A percentile compares a stretch with the other conserved stretches of the same genome.
These are phyloP conservation scores for Candida tammaniensis DNA, from an alignment of 805 yeast species.

Conservation along the genomic window DNA sequence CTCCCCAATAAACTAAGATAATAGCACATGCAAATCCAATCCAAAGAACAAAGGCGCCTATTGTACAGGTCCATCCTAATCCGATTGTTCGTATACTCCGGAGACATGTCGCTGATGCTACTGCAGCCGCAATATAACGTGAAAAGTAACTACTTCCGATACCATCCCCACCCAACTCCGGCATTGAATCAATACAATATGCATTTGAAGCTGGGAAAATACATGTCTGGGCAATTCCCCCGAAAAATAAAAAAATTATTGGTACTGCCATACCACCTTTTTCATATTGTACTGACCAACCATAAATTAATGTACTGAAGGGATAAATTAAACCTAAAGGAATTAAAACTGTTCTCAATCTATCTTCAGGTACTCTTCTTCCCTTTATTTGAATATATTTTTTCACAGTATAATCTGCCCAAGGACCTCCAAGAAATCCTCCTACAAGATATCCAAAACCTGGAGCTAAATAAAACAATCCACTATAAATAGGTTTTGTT, in stretches of 20 bases:
- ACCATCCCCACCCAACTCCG: constrained; percentile 53
- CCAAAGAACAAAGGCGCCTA: constrained; percentile 43
- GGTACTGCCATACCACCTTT: constrained; percentile 58
- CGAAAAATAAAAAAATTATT: constrained; percentile 44
- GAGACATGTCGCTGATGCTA: constrained; percentile 50
- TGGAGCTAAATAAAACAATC: constrained; percentile 55
- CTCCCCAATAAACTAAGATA: constrained; percentile 39
- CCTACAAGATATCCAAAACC: constrained; percentile 54
- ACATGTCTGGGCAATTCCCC: constrained; percentile 51
- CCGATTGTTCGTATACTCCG: constrained; percentile 48
- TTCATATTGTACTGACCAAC: constrained; percentile 49
- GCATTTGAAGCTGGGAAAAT: constrained; percentile 53
- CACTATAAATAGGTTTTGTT: constrained; percentile 46
- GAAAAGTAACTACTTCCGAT: constrained; percentile 53
- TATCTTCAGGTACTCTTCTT: constrained; percentile 50
- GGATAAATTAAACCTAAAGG: constrained; percentile 48
- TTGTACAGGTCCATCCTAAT: constrained; percentile 55
- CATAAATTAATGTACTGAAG: constrained; percentile 45
- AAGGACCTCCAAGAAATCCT: constrained; percentile 49
- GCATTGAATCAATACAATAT: constrained; percentile 58
- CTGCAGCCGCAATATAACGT: constrained; percentile 49
- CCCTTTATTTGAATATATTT: constrained; percentile 43
- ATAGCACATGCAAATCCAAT: constrained; percentile 33
- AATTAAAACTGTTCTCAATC: constrained; percentile 40
- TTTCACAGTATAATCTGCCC: constrained; percentile 48